phyloP scores from a whole-genome alignment of 768 basidiomycete genomes.

The Rhizopogon rudus region DNA sequence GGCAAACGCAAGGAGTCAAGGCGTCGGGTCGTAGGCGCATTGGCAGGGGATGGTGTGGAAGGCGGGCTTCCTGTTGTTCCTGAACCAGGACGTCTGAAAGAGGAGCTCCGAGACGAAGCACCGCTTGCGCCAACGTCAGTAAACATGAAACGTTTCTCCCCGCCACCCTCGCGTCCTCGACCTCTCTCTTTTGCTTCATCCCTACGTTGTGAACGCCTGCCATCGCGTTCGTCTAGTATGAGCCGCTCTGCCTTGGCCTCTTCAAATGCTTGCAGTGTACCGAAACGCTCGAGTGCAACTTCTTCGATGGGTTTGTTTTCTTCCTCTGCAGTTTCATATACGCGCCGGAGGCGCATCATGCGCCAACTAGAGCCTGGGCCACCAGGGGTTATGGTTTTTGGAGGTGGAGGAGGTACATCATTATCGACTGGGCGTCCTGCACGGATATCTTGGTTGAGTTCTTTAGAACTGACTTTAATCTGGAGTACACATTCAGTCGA shows the following conservation, averaged over 20 bases:
- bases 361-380: constrained; percentile 95
- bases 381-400: constrained; percentile 63
- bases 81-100: constrained; percentile 82
- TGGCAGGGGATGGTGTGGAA: constrained; percentile 49
- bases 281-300: constrained; percentile 86
- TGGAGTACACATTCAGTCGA: constrained; percentile 26
- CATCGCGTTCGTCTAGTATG: constrained; percentile 79
- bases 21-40: constrained; percentile 41
- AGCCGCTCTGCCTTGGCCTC: constrained; percentile 86
- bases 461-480: constrained; percentile 56
- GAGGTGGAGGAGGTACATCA: constrained; percentile 31
- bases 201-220: constrained; percentile 38
- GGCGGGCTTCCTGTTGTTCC: constrained; percentile 43
- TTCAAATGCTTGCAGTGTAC: constrained; percentile 77
- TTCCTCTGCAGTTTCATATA: constrained; percentile 88
- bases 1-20: constrained; percentile 59
- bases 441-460: constrained; percentile 56
- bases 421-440: constrained; percentile 38
- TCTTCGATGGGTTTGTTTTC: constrained; percentile 69
- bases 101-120: constrained; percentile 73
- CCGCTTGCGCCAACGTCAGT: constrained; percentile 58
- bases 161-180: constrained; percentile 26
- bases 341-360: constrained; percentile 91
- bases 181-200: constrained; percentile 33
- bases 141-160: constrained; percentile 63